A percentile compares a stretch with the other conserved stretches of the same genome.
Evolutionary conservation across 179 eudicot genomes (phyloP).

Genomic region (Silene noctiflora): DNA sequence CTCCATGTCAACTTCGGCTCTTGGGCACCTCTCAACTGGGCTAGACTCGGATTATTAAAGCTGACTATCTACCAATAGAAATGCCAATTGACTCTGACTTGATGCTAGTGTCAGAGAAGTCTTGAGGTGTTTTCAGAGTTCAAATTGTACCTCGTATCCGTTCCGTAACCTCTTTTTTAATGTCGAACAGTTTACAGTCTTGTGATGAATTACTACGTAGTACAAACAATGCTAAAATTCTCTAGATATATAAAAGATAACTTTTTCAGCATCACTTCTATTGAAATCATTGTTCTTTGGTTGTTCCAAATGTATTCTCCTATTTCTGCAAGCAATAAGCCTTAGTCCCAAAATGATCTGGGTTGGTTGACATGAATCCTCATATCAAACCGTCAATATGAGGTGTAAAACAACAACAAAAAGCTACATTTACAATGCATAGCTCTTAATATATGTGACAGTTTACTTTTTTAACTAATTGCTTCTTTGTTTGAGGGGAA

Average conservation of each 20-base stretch:
- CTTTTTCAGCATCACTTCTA: neutral
- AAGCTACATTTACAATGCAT: neutral
- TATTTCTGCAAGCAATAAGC: neutral
- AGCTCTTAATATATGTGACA: neutral
- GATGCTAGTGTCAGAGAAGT: neutral
- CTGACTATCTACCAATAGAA: neutral
- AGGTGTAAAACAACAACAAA: neutral
- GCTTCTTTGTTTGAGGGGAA: neutral
- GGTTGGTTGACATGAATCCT: neutral
- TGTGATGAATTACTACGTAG: too few species aligned
- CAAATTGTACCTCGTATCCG: neutral
- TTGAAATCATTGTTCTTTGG: neutral
- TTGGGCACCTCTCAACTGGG: too few species aligned
- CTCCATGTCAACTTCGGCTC: neutral
- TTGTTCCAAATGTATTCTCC: neutral
- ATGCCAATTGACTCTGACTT: neutral
- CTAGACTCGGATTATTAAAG: too few species aligned
- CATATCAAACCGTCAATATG: neutral
- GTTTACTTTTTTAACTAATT: neutral
- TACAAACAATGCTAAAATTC: too few species aligned
- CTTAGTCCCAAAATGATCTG: neutral
- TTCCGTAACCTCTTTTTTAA: neutral
- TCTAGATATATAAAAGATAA: too few species aligned
- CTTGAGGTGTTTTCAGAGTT: neutral
- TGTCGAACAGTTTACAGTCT: neutral